Base-by-base conservation (phyloP, 768 basidiomycete genomes). In the Porphyrellus cyaneotinctus region DNA sequence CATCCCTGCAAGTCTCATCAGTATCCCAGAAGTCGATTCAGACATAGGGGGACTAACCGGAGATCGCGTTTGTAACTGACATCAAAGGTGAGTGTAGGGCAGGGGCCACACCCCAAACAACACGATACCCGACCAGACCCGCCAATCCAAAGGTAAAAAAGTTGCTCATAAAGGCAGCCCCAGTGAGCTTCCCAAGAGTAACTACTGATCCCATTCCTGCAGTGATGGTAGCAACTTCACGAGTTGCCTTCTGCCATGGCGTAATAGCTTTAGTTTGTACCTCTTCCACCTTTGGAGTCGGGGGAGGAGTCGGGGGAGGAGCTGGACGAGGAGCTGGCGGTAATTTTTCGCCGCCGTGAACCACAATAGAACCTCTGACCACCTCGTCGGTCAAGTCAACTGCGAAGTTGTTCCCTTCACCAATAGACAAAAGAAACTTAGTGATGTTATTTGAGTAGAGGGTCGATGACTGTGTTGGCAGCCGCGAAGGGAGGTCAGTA, bases 381-480 rank as follows among this genome's bases (percentile, higher is more conserved):
- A 93, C 91, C 70, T 94, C 91, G 60, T 94, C 91, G 15, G 80
- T 79, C 15, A 92, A 75, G 63, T 93, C 81, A 49, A 94, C 72
- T 7, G 68, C 69, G 64, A 83, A 93, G 42, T 74, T 80, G 41
- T 75, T 77, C 39, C 85, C 78, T 35, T 78, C 78, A 26, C 85
- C 83, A 9, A 94, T 80, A 5, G 91, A 91, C 15, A 93, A 75
- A 39, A 94, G 76, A 71, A 94, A 93, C 66, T 94, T 94, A 33
- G 87, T 85, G 57, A 94, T 84, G 63, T 94, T 94, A 70, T 94
- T 94, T 7, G 91, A 94, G 67, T 94, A 94, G 7, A 94, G 73
- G 4, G 89, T 91, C 5, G 88, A 91, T 6, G 90, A 90, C 62
- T 94, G 91, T 0, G 91, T 94, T 15, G 91, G 91, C 32, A 94